Evolutionary conservation across 352 stramenopile species (phyloP).

Genomic region (Phytopythium sindhum): DNA sequence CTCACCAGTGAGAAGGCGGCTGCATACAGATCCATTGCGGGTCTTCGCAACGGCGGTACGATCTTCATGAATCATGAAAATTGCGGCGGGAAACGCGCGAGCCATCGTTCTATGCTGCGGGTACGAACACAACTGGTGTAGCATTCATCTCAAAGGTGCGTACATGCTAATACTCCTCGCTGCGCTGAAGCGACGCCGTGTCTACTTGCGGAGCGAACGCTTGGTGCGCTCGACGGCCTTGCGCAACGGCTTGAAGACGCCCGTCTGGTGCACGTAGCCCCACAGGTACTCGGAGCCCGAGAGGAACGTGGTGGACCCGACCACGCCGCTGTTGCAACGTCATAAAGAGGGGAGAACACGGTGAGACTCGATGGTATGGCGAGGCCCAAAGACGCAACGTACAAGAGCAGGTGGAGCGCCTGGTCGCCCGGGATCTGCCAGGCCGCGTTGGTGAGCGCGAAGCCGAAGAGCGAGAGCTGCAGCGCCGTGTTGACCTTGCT

Average conservation of each 20-base stretch:
- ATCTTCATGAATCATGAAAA: too few relatives aligned
- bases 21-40: too few relatives aligned
- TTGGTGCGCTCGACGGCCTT: slow-evolving; percentile 30
- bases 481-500: slow-evolving; percentile 84
- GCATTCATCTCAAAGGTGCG: background rate
- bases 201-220: slow-evolving; percentile 8
- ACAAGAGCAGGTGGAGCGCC: slow-evolving; percentile 66
- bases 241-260: slow-evolving; percentile 55
- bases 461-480: slow-evolving; percentile 70
- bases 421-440: slow-evolving; percentile 61
- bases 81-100: background rate
- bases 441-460: slow-evolving; percentile 68
- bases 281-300: slow-evolving; percentile 77
- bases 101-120: background rate
- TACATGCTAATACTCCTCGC: too few relatives aligned
- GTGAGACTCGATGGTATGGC: background rate
- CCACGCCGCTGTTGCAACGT: slow-evolving; percentile 37
- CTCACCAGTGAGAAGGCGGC: too few relatives aligned
- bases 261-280: slow-evolving; percentile 69
- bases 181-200: too few relatives aligned
- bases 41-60: background rate
- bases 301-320: slow-evolving; percentile 70
- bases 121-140: background rate
- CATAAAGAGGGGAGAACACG: slow-evolving; percentile 5
- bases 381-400: slow-evolving; percentile 14